Base-by-base conservation (phyloP, 345 rosid species). In the Melaleuca alternifolia region DNA sequence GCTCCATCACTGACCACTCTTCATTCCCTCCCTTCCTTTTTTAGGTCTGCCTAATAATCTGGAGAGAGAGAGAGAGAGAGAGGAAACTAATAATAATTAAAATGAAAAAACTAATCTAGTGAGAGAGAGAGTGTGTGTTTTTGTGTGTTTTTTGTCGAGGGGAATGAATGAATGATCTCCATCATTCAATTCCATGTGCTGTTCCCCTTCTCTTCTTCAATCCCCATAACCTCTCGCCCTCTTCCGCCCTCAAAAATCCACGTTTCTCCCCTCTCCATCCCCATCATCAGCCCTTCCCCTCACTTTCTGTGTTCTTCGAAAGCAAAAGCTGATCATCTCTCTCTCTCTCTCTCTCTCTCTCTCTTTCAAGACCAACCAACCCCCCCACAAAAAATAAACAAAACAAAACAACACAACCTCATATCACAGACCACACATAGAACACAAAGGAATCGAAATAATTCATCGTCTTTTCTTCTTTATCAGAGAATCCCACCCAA, bases 101-200 rank as follows among this genome's bases (percentile, higher is more conserved):
- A 83, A 51, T 37, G 46, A 53, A 83, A 83, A 83, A 50, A 51
- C 54, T 65, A 65, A 65, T 62, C 44, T 65, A 15, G 44, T 3
- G 3, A 65, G 77, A 37, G 77, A 65, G 77, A 37, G 41, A 15
- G 15, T 51, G n/a, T 44, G 50, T 79, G 52, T 41, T 44, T 44
- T 44, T 79, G 50, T 44, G 50, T 81, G 50, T 81, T 50, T 81
- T 81, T 81, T 50, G 52, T 81, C 46, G 46, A 76, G n/a, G 61
- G 75, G 46, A 52, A 61, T 41, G 46, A 57, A 54, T 28, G 44
- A 81, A 56, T 57, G 87, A 85, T 82, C 79, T n/a, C 51, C 86
- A 84, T 87, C 86, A 88, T 82, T 77, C 87, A 85, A 85, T 82
- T 44, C 85, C 87, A 84, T 88, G 89, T 81, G 89, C 87, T 71